phyloP scores from a whole-genome alignment of 2,329 filamentous ascomycete genomes.

The Xylaria sp. region DNA sequence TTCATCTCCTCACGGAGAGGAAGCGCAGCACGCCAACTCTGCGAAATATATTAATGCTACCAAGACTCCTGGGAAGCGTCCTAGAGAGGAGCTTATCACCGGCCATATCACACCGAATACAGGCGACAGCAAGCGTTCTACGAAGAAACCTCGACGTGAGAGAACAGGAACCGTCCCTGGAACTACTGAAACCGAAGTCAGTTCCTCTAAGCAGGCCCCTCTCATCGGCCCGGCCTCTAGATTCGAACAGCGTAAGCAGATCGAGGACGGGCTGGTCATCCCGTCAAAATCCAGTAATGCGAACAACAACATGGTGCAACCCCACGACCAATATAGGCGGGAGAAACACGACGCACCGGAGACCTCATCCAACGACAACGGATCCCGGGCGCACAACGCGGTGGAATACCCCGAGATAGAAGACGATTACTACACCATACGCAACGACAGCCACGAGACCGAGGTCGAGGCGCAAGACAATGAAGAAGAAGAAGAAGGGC shows the following conservation, averaged over 20 bases:
- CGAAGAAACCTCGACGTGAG: conserved; percentile 6
- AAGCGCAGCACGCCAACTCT: background rate
- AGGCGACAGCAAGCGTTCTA: background rate
- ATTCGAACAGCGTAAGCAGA: background rate
- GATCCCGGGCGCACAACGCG: background rate
- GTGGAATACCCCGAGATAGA: background rate
- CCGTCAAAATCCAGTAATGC: background rate
- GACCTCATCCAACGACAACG: background rate
- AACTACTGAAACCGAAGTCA: background rate
- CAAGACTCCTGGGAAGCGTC: conserved; percentile 1
- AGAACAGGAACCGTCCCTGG: background rate
- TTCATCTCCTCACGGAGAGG: background rate
- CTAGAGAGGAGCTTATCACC: background rate
- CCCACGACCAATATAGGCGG: background rate
- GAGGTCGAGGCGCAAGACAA: background rate
- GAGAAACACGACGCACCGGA: background rate
- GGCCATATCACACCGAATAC: background rate
- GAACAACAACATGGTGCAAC: background rate
- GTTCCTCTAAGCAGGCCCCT: background rate
- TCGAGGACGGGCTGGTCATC: background rate
- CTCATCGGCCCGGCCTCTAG: background rate
- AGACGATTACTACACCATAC: conserved; percentile 2
- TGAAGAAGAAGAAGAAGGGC: background rate
- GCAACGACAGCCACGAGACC: background rate
- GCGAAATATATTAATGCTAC: background rate